A percentile compares a stretch with the other conserved stretches of the same genome.
These are phyloP conservation scores for Xylaria scruposa DNA, from an alignment of 495 filamentous ascomycete genomes.

Conservation along the genomic window DNA sequence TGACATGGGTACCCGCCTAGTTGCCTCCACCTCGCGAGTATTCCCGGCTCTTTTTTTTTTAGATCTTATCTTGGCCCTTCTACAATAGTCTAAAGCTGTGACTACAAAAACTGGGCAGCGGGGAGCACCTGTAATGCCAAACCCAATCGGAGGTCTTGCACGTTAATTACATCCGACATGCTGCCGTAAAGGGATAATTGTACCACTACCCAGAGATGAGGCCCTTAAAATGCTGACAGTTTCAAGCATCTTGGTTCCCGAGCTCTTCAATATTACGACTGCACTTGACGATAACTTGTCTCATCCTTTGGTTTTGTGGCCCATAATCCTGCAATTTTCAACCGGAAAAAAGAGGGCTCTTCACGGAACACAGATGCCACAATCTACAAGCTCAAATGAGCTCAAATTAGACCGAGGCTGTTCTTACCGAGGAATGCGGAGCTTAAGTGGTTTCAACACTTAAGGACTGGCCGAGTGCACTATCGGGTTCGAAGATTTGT, in stretches of 20 bases:
- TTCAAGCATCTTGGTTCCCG: background rate
- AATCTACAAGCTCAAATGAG: background rate
- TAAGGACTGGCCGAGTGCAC: too few relatives aligned
- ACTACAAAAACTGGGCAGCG: background rate
- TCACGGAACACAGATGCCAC: background rate
- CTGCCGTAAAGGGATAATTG: background rate
- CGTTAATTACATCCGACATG: background rate
- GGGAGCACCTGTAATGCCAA: background rate
- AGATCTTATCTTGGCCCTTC: background rate
- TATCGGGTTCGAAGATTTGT: background rate
- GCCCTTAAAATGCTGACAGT: conserved; percentile 14
- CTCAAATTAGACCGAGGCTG: background rate
- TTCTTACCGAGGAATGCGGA: background rate
- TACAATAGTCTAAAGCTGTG: background rate
- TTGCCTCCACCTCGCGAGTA: background rate
- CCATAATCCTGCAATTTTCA: background rate
- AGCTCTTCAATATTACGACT: conserved; percentile 1
- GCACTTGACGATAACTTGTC: background rate
- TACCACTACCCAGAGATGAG: background rate
- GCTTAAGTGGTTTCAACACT: background rate
- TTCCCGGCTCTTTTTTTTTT: background rate
- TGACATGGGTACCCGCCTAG: conserved; percentile 2
- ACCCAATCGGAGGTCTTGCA: conserved; percentile 7
- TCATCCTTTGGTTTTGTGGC: background rate
- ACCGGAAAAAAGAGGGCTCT: background rate